Conservation (phyloP, 2,329 filamentous ascomycete genomes). For the Fusarium continuum region DNA sequence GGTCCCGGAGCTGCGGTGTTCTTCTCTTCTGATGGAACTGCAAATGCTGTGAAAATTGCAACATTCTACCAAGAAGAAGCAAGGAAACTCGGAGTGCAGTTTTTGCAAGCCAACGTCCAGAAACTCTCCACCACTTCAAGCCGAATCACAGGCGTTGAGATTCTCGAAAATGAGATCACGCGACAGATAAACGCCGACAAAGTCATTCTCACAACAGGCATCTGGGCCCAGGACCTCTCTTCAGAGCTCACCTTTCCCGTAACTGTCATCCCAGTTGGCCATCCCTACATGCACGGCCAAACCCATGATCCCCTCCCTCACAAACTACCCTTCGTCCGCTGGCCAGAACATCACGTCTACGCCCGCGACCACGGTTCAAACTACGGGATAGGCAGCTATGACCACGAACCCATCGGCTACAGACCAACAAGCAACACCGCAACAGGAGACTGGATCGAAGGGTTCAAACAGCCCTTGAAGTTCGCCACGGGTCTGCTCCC, state of each 20-base stretch:
- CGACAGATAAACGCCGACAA: conserved; percentile 19
- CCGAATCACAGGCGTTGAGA: conserved; percentile 12
- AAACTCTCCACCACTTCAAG: not conserved
- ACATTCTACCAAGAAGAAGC: conserved; percentile 30
- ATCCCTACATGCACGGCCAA: conserved; percentile 34
- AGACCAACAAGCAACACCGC: conserved; percentile 14
- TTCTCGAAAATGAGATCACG: not conserved
- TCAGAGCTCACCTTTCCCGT: conserved; percentile 23
- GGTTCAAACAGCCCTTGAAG: conserved; percentile 28
- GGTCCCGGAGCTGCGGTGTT: conserved; percentile 19
- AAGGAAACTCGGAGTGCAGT: conserved; percentile 5
- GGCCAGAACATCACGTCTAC: conserved; percentile 39
- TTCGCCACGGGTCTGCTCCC: conserved; percentile 23
- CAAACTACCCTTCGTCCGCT: conserved; percentile 28
- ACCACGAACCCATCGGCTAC: conserved; percentile 28
- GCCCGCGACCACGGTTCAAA: conserved; percentile 35
- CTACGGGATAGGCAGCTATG: conserved; percentile 37
- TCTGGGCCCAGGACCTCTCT: conserved; percentile 38
- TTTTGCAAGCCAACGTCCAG: conserved; percentile 25
- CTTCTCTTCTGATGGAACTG: conserved; percentile 34
- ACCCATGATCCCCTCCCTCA: not conserved
- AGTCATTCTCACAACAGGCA: conserved; percentile 37
- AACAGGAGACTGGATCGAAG: conserved; percentile 26
- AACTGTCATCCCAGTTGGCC: conserved; percentile 36
- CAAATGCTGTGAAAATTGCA: conserved; percentile 27